Evolutionary conservation across 345 rosid species (phyloP).

Genomic region (Barbarea vulgaris): DNA sequence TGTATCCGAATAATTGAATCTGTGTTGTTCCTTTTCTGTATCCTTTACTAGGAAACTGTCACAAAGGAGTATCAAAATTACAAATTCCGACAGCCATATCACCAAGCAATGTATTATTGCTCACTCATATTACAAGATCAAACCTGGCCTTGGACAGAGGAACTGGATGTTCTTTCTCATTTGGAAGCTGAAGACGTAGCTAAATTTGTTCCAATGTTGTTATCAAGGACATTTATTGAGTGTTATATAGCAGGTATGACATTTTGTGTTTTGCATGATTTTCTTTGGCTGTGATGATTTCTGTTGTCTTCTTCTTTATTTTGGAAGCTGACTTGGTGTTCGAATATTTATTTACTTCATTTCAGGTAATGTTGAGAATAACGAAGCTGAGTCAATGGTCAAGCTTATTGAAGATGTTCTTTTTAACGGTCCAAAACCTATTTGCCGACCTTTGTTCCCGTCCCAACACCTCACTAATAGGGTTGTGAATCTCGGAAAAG

Average conservation of each 20-base stretch:
- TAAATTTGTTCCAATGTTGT: constrained; percentile 69
- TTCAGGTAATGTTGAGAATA: constrained; percentile 72
- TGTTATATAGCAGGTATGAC: constrained; percentile 77
- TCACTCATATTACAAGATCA: constrained; percentile 66
- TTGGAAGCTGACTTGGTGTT: constrained; percentile 19
- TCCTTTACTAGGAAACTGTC: constrained; percentile 63
- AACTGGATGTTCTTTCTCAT: constrained; percentile 64
- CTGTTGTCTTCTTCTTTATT: not conserved
- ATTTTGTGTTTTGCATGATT: not conserved
- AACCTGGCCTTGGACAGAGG: constrained; percentile 77
- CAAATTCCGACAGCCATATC: constrained; percentile 83
- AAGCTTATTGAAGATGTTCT: constrained; percentile 63
- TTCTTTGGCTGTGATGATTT: constrained; percentile 1
- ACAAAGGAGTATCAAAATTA: constrained; percentile 70
- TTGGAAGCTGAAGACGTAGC: constrained; percentile 71
- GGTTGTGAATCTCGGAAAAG: constrained; percentile 70
- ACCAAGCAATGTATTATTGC: constrained; percentile 82
- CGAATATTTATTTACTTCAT: constrained; percentile 9
- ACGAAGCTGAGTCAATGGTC: constrained; percentile 73
- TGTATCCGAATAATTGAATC: constrained; percentile 6
- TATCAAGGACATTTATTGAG: constrained; percentile 76
- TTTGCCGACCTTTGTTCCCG: constrained; percentile 70
- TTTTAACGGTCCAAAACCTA: constrained; percentile 59
- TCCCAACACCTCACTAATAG: constrained; percentile 83
- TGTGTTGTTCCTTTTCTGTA: constrained; percentile 3